A percentile compares a stretch with the other conserved stretches of the same genome.
Evolutionary conservation across 2,329 filamentous ascomycete genomes (phyloP).

Genomic region (Aspergillus sergii): DNA sequence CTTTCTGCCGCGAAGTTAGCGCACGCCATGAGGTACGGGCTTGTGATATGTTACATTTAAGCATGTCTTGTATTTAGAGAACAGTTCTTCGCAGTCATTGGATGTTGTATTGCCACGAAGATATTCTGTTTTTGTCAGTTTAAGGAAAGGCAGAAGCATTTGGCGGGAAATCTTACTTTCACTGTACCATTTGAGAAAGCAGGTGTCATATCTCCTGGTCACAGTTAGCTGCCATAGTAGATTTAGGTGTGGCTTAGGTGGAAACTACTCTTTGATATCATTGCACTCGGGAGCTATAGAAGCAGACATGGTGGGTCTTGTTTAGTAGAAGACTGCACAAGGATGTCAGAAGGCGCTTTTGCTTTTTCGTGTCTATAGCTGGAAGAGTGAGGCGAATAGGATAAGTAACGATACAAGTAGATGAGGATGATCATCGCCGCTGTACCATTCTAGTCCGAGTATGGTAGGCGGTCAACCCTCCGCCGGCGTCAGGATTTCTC

Average conservation of each 20-base stretch:
- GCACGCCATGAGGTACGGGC: not conserved
- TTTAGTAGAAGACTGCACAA: not conserved
- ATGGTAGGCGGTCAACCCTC: constrained; percentile 21
- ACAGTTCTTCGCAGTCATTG: constrained; percentile 84
- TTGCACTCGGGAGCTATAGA: constrained; percentile 95
- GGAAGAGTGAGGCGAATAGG: constrained; percentile 1
- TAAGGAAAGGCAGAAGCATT: not conserved
- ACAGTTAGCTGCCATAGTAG: constrained; percentile 20
- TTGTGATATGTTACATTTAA: constrained; percentile 64
- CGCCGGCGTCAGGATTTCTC: constrained; percentile 20
- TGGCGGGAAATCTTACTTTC: constrained; percentile 66
- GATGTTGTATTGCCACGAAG: constrained; percentile 79
- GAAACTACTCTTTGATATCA: constrained; percentile 83
- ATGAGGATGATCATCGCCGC: constrained; percentile 17
- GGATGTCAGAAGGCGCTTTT: not conserved
- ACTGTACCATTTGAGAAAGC: constrained; percentile 99
- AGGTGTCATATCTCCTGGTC: constrained; percentile 85
- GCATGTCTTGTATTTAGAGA: constrained; percentile 86
- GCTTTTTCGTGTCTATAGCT: not conserved
- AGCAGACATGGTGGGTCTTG: constrained; percentile 71
- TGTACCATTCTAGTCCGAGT: constrained; percentile 4
- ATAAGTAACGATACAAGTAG: not conserved
- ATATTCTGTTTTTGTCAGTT: constrained; percentile 66
- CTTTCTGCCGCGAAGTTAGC: constrained; percentile 62
- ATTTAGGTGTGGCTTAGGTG: constrained; percentile 10